Evolutionary conservation across 129 eudicot species (phyloP), one percentile per base, ranked within the genome.

Genomic region (Silybum marianum): DNA sequence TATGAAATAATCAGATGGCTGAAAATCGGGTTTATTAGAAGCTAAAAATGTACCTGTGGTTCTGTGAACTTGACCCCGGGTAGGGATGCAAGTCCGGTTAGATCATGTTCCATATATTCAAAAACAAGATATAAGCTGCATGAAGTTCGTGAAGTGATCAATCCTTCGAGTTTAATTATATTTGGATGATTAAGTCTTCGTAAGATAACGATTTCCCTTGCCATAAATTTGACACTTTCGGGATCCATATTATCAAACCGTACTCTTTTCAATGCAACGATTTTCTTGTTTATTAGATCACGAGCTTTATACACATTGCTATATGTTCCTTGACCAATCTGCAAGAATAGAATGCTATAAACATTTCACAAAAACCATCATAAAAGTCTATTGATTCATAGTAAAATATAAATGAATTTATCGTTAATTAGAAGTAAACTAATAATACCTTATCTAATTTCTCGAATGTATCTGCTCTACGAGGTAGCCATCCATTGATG

Each of bases 251-350:
- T 91, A 84, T 94, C 98, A 78, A 94, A 94, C 19, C 98, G 86
- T 74, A 94, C 98, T 86, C 91, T 90, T 78, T 94, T 94, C 66
- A 94, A 85, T 11, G 98, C 98, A 69, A 94, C 98, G 51, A 88
- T 72, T 80, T 90, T 94, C 14, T 90, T 85, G 75, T 76, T 63
- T 38, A 85, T 63, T 16, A 89, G 92, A 79, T 94, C 98, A 3
- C 90, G 93, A 79, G 97, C 98, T 87, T 90, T 94, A 85, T 88
- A 94, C 65, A 94, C 98, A 69, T 87, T 91, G 69, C 98, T 94
- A 84, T 94, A 94, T 68, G 98, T 94, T 80, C 98, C 98, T 87
- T 94, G 97, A 51, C 98, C 98, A 86, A 94, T 94, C 98, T 94
- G 92, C 88, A 86, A 81, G 14, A 81, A 81, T 8, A 67, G 67